Conservation (phyloP, 2,329 filamentous ascomycete genomes). For the Colletotrichum liriopes region DNA sequence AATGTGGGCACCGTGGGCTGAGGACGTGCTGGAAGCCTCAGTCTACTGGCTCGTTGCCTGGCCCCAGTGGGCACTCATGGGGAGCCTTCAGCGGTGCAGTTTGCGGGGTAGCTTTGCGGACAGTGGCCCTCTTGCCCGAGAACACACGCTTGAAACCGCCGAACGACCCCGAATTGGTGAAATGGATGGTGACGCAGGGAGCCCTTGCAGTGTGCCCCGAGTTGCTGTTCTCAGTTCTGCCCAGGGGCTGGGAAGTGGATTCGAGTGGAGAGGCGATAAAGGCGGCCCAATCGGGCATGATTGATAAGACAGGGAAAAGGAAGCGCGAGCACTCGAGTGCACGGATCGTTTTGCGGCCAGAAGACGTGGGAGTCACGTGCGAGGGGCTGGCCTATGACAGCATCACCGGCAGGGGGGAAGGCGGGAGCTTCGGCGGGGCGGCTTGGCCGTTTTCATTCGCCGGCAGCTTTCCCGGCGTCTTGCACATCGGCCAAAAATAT, state of each 20-base stretch:
- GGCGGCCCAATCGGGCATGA: background rate
- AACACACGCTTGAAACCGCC: constrained; percentile 35
- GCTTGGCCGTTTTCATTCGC: constrained; percentile 37
- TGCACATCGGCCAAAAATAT: constrained; percentile 26
- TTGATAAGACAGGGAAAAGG: constrained; percentile 6
- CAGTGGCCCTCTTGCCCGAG: constrained; percentile 12
- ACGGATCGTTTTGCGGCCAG: background rate
- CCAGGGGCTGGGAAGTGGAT: constrained; percentile 10
- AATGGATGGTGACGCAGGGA: constrained; percentile 15
- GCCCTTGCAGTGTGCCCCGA: background rate
- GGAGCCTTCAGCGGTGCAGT: constrained; percentile 26
- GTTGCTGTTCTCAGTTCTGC: background rate
- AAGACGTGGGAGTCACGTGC: constrained; percentile 24
- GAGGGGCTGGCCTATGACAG: constrained; percentile 10
- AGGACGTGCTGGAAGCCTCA: background rate
- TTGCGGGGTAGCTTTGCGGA: constrained; percentile 37
- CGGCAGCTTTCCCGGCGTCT: background rate
- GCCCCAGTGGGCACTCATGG: constrained; percentile 8
- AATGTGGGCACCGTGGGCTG: constrained; percentile 1
- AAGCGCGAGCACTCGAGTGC: background rate
- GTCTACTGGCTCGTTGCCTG: constrained; percentile 3
- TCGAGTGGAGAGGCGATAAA: background rate
- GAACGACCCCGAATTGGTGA: constrained; percentile 26
- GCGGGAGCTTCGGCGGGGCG: constrained; percentile 31
- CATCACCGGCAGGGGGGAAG: background rate